Conservation (phyloP, 2,329 filamentous ascomycete species). For the Microdochium trichocladiopsis region DNA sequence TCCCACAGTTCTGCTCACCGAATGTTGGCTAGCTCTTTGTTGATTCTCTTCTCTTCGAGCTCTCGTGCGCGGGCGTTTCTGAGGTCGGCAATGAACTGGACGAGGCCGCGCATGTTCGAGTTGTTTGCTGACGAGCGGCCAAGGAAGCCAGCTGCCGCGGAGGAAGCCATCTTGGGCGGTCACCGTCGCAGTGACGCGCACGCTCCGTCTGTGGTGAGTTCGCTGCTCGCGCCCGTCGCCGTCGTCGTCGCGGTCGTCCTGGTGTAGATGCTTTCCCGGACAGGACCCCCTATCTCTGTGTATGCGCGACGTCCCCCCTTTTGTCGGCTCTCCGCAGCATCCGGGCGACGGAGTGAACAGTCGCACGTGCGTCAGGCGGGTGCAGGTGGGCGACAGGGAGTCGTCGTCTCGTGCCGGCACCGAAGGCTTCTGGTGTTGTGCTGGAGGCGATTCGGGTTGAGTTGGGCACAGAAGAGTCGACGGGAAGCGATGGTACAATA, state of each 20-base stretch:
- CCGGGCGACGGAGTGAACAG: neutral
- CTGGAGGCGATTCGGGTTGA: no score
- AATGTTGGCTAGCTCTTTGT: slow-evolving; percentile 98
- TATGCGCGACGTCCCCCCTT: neutral
- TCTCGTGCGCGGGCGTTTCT: slow-evolving; percentile 92
- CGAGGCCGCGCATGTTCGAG: slow-evolving; percentile 72
- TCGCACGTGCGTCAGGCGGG: neutral
- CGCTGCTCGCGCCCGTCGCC: neutral
- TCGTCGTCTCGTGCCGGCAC: neutral
- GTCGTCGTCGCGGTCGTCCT: neutral
- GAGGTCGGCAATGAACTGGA: slow-evolving; percentile 97
- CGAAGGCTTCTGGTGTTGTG: no score
- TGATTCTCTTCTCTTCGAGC: slow-evolving; percentile 97
- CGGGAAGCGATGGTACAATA: no score
- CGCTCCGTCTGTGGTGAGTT: neutral
- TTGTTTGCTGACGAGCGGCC: slow-evolving; percentile 59
- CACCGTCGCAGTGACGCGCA: neutral
- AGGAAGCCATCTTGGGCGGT: slow-evolving; percentile 42
- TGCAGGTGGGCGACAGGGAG: neutral
- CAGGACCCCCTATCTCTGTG: neutral
- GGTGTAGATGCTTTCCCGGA: neutral
- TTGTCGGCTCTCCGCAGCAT: neutral
- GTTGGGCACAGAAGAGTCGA: no score
- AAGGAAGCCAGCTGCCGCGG: slow-evolving; percentile 50
- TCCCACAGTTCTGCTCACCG: slow-evolving; percentile 39